These are phyloP conservation scores for Phaeophleospora eucalypticola DNA, from an alignment of 2,329 filamentous ascomycete species.

Conservation along the genomic window DNA sequence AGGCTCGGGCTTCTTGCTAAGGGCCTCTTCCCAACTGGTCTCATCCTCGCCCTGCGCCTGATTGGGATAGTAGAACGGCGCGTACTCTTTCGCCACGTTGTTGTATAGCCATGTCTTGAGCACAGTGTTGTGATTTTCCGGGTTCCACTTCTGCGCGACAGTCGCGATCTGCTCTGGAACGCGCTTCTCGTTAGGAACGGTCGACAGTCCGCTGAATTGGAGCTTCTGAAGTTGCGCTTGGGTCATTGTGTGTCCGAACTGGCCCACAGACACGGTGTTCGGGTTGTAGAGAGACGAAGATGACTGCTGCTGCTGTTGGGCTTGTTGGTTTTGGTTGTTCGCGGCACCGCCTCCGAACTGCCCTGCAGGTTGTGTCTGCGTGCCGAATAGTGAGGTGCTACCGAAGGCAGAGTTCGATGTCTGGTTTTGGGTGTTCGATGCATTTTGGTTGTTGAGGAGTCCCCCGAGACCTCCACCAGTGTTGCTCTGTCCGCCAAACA, in stretches of 20 bases:
- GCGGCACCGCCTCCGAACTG: slow-evolving; percentile 1
- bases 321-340: slow-evolving; percentile 22
- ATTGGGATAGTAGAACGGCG: slow-evolving; percentile 71
- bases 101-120: slow-evolving; percentile 89
- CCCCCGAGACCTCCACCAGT: background rate
- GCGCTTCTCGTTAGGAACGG: slow-evolving; percentile 57
- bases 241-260: slow-evolving; percentile 20
- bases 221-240: slow-evolving; percentile 26
- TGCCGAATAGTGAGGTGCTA: slow-evolving; percentile 18
- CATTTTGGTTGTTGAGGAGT: slow-evolving; percentile 8
- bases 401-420: slow-evolving; percentile 5
- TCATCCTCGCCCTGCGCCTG: slow-evolving; percentile 60
- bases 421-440: slow-evolving; percentile 8
- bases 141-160: slow-evolving; percentile 71
- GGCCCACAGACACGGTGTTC: slow-evolving; percentile 20
- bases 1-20: slow-evolving; percentile 68
- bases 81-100: slow-evolving; percentile 67
- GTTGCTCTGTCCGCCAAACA: slow-evolving; percentile 16
- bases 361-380: slow-evolving; percentile 1
- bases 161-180: slow-evolving; percentile 69
- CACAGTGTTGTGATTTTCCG: slow-evolving; percentile 42
- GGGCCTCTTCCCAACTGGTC: slow-evolving; percentile 77
- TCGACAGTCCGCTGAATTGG: slow-evolving; percentile 21
- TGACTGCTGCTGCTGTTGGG: slow-evolving; percentile 24
- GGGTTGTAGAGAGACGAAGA: slow-evolving; percentile 17